phyloP scores from a whole-genome alignment of 192 early-diverging fungal species.

The Coemansia asiatica region DNA sequence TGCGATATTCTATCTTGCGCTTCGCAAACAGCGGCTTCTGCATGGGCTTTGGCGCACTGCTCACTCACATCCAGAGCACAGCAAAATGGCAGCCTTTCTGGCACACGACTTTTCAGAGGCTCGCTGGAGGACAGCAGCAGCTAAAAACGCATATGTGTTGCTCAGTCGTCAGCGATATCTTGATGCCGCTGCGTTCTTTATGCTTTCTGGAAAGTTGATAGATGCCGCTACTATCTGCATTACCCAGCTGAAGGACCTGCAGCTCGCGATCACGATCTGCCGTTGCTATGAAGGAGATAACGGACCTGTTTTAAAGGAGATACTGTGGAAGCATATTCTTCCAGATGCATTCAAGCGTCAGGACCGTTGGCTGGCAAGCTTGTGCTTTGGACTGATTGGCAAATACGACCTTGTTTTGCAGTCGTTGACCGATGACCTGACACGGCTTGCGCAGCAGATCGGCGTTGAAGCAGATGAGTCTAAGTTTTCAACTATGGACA shows the following conservation, averaged over 20 bases:
- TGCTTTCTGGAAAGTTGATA: conserved; percentile 80
- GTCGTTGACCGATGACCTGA: conserved; percentile 40
- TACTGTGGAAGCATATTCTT: conserved; percentile 43
- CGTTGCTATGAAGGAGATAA: conserved; percentile 85
- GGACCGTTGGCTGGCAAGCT: conserved; percentile 51
- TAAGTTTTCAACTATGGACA: conserved; percentile 37
- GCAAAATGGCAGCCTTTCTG: conserved; percentile 87
- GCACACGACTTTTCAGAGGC: conserved; percentile 87
- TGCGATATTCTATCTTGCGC: conserved; percentile 84
- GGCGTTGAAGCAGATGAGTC: conserved; percentile 28
- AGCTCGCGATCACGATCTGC: conserved; percentile 89
- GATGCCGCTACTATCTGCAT: conserved; percentile 94
- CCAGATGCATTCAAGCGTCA: conserved; percentile 37
- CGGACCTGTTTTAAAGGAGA: conserved; percentile 42
- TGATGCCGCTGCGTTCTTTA: conserved; percentile 93
- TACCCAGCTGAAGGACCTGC: conserved; percentile 86
- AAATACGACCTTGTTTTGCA: conserved; percentile 46
- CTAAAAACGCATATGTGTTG: conserved; percentile 98
- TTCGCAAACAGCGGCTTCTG: conserved; percentile 87
- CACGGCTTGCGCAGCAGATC: conserved; percentile 31
- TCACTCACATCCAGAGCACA: conserved; percentile 77
- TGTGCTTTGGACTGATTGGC: conserved; percentile 42
- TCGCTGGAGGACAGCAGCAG: conserved; percentile 89
- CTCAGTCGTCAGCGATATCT: conserved; percentile 91
- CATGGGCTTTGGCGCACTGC: conserved; percentile 89